Conservation (phyloP, 2,329 filamentous ascomycete genomes). For the Exophiala calicioides region DNA sequence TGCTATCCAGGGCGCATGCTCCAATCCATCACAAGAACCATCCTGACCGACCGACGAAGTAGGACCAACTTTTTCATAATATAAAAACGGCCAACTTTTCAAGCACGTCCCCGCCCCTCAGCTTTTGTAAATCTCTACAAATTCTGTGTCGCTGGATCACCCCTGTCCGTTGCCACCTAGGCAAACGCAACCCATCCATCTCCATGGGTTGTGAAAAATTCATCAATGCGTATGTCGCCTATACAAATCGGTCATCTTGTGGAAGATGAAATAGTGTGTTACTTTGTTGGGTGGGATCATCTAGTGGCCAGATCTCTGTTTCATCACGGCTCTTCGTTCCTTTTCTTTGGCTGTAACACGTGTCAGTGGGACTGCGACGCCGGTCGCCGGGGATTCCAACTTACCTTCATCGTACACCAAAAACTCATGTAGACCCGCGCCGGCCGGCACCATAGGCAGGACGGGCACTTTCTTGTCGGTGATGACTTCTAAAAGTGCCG, state of each 20-base stretch:
- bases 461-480: constrained; percentile 81
- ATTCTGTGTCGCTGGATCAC: no score
- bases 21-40: no score
- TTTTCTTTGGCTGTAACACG: constrained; percentile 63
- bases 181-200: neutral
- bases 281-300: no score
- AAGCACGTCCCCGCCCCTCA: no score
- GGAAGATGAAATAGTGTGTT: constrained; percentile 3
- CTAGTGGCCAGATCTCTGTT: constrained; percentile 31
- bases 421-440: constrained; percentile 87
- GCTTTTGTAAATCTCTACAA: no score
- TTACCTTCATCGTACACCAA: constrained; percentile 79
- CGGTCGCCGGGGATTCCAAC: constrained; percentile 34
- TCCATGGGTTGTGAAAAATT: neutral
- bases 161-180: no score
- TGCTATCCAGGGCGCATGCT: no score
- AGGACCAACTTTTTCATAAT: no score
- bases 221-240: constrained; percentile 18
- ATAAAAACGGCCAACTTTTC: no score
- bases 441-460: constrained; percentile 94
- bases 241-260: constrained; percentile 9
- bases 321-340: constrained; percentile 67
- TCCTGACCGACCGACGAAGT: no score
- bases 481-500: constrained; percentile 80
- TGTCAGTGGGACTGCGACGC: constrained; percentile 10